Percentiles rank a stretch among this genome's conserved stretches.
These are phyloP conservation scores for Globisporangium spinosum DNA, from an alignment of 352 stramenopile species.

Conservation along the genomic window DNA sequence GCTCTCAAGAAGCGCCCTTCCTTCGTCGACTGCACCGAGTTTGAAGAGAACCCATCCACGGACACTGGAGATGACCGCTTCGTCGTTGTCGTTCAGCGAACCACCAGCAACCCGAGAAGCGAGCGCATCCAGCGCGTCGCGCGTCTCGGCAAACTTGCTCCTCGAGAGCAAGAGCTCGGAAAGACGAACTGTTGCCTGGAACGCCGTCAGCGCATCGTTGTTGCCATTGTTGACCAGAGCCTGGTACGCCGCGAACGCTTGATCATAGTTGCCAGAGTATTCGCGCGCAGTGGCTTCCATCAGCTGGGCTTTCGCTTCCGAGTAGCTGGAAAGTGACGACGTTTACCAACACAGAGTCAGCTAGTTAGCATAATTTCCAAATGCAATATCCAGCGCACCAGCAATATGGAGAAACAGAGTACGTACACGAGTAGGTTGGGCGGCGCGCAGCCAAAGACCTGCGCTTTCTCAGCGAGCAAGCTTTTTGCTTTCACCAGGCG, in stretches of 20 bases:
- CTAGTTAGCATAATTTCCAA: no score
- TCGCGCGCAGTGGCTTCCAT: conserved; percentile 54
- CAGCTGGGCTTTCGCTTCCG: conserved; percentile 45
- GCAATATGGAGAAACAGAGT: no score
- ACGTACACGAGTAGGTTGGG: conserved; percentile 44
- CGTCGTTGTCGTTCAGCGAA: conserved; percentile 16
- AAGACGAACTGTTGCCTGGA: conserved; percentile 36
- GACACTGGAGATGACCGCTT: conserved; percentile 25
- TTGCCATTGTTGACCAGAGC: conserved; percentile 19
- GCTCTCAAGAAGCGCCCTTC: conserved; percentile 36
- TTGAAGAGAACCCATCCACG: conserved; percentile 54
- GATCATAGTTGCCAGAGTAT: conserved; percentile 41
- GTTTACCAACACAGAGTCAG: no score
- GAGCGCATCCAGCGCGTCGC: conserved; percentile 29
- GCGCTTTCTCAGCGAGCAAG: conserved; percentile 42
- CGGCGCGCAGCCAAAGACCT: conserved; percentile 29
- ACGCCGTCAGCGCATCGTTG: conserved; percentile 19
- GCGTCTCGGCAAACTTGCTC: conserved; percentile 27
- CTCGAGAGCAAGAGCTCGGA: conserved; percentile 46
- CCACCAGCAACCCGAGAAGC: not conserved
- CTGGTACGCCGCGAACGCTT: conserved; percentile 44
- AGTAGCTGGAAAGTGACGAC: conserved; percentile 32
- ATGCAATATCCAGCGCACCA: no score
- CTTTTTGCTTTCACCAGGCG: conserved; percentile 42
- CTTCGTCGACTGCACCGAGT: conserved; percentile 31